Base-by-base conservation (phyloP, 164 flowering plant species). In the Warburgia ugandensis region DNA sequence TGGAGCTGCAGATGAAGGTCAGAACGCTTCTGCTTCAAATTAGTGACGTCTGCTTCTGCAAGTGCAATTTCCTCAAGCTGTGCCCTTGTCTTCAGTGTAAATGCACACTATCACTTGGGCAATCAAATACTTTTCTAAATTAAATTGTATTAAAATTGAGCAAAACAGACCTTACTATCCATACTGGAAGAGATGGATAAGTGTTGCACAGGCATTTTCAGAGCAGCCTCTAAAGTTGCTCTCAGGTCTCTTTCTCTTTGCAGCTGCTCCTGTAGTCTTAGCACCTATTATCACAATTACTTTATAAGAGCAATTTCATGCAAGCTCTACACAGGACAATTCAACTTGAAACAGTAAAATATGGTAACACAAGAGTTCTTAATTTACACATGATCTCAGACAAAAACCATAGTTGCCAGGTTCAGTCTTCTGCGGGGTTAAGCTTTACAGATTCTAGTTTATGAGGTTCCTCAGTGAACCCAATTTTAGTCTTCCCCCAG, bases 241-340 rank as follows among this genome's bases (percentile, higher is more conserved):
- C 86, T 76, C 57, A 78, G 56, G 53, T 83, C 83, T 58, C 68
- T 78, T 67, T 94, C 96, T 55, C 63, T 78, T 25, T 84, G 82
- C 68, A 89, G 63, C 67, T 81, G 77, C 55, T 79, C 83, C 54
- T 83, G 76, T 55, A 94, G 65, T 62, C 77, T 75, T 60, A 75
- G 69, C 54, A 94, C 95, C 99, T 89, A 68, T 39, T 29, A 27
- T 43, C 32, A 56, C 21, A 48, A 33, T 47, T 17, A 26, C 1
- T 19, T 22, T 20, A 10, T 59, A 44, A 48, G 23, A 54, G 31
- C 4, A 22, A 51, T 19, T n/a, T n/a, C n/a, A n/a, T n/a, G n/a
- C n/a, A n/a, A n/a, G n/a, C n/a, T n/a, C n/a, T n/a, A n/a, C n/a
- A n/a, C n/a, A n/a, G n/a, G n/a, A n/a, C n/a, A n/a, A n/a, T n/a